These are phyloP conservation scores for Stephanodiscus minutulus DNA, from an alignment of 108 stramenopile genomes.

Conservation along the genomic window DNA sequence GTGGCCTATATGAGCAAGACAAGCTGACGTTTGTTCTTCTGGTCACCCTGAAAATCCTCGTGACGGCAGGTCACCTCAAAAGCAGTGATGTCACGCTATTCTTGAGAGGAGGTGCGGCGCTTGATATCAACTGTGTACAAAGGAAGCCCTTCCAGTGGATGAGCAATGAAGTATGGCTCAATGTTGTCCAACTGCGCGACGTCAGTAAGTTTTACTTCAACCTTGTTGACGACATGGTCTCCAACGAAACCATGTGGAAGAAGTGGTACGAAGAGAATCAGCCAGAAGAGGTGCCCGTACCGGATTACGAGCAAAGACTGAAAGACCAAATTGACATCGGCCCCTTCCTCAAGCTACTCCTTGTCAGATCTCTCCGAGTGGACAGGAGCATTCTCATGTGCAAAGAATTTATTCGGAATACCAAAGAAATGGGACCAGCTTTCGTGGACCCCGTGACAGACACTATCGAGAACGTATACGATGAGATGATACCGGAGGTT, in stretches of 20 bases:
- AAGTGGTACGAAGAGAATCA: slow-evolving; percentile 90
- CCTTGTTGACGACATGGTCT: slow-evolving; percentile 74
- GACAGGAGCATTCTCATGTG: slow-evolving; percentile 88
- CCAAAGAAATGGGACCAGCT: slow-evolving; percentile 79
- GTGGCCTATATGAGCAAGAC: slow-evolving; percentile 90
- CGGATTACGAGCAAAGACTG: slow-evolving; percentile 86
- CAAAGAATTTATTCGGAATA: slow-evolving; percentile 81
- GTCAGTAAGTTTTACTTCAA: slow-evolving; percentile 76
- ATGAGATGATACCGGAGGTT: slow-evolving; percentile 74
- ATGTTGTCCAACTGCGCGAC: slow-evolving; percentile 78
- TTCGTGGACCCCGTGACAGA: slow-evolving; percentile 93
- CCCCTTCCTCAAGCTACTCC: slow-evolving; percentile 79
- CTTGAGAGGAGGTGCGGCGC: slow-evolving; percentile 86
- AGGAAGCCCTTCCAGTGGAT: slow-evolving; percentile 91
- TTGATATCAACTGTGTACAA: slow-evolving; percentile 80
- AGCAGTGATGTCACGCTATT: slow-evolving; percentile 75
- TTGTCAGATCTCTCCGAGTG: slow-evolving; percentile 85
- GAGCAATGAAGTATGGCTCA: slow-evolving; percentile 85
- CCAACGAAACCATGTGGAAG: slow-evolving; percentile 82
- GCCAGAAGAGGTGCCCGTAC: slow-evolving; percentile 80
- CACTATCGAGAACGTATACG: slow-evolving; percentile 87
- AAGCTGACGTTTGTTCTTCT: slow-evolving; percentile 89
- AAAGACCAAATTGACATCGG: slow-evolving; percentile 70
- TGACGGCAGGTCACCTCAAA: slow-evolving; percentile 74
- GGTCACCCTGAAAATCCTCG: slow-evolving; percentile 88